These are phyloP conservation scores for Sonneratia caseolaris DNA, from an alignment of 345 rosid species.

Conservation along the genomic window DNA sequence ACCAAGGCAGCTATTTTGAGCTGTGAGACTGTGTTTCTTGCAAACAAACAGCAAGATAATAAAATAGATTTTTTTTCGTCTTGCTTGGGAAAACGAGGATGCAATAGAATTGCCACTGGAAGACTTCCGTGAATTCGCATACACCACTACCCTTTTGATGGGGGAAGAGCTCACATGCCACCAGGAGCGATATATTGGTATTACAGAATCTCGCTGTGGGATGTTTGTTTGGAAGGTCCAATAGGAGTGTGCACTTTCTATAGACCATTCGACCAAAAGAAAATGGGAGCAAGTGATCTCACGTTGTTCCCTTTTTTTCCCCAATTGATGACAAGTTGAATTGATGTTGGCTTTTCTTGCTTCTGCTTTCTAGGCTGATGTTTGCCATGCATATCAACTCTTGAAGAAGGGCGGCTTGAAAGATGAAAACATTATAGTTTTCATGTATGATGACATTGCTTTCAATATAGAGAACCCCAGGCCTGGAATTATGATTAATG, in stretches of 20 bases:
- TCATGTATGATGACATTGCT: conserved; percentile 96
- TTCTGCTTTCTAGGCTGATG: conserved; percentile 48
- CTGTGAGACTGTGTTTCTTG: not conserved
- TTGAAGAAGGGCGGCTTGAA: conserved; percentile 81
- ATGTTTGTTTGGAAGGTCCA: not conserved
- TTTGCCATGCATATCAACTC: conserved; percentile 94
- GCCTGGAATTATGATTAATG: conserved; percentile 69
- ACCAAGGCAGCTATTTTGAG: not conserved
- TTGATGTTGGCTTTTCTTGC: not conserved
- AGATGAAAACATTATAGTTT: conserved; percentile 85
- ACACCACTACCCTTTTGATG: not conserved
- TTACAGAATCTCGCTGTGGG: not conserved
- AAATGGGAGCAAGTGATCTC: not conserved
- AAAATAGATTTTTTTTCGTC: not conserved
- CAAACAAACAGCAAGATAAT: not conserved
- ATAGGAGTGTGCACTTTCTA: not conserved
- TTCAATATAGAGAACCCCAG: conserved; percentile 65
- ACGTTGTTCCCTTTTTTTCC: not conserved
- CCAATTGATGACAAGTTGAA: not conserved
- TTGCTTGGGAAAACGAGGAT: not conserved
- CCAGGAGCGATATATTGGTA: not conserved
- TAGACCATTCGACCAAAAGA: not conserved
- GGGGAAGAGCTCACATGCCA: not conserved
- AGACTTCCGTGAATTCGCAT: not conserved
- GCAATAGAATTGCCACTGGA: not conserved